Conservation (phyloP, 441 rosid species). For the Isatis lusitanica region DNA sequence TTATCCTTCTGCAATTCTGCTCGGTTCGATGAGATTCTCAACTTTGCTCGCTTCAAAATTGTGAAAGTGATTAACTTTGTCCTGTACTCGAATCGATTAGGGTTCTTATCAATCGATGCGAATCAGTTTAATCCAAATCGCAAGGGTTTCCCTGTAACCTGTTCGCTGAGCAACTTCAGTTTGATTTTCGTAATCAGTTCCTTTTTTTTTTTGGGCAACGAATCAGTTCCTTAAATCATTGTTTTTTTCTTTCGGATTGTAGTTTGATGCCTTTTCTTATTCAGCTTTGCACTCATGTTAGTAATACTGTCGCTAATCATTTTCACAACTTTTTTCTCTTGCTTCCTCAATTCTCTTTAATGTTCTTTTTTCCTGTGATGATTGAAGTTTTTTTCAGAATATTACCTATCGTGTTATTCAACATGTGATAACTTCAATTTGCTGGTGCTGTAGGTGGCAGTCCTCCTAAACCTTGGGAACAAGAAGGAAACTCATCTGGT, state of each 20-base stretch:
- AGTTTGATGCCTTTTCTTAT: background rate
- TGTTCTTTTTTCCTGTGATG: background rate
- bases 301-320: background rate
- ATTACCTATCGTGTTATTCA: background rate
- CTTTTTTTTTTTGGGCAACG: no score
- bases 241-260: background rate
- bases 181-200: background rate
- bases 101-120: background rate
- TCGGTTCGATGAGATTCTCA: background rate
- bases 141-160: background rate
- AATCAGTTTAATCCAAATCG: background rate
- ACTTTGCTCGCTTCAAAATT: background rate
- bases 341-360: no score
- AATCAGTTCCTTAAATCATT: background rate
- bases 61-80: background rate
- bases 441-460: constrained; percentile 44
- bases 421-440: background rate
- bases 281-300: background rate
- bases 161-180: background rate
- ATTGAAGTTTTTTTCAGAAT: background rate
- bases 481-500: constrained; percentile 72
- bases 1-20: background rate
- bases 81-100: background rate
- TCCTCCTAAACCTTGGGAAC: constrained; percentile 97
- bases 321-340: background rate